Evolutionary conservation across 2,329 filamentous ascomycete species (phyloP), one percentile per base, ranked within the genome.

Genomic region (Fusarium protoensiforme): DNA sequence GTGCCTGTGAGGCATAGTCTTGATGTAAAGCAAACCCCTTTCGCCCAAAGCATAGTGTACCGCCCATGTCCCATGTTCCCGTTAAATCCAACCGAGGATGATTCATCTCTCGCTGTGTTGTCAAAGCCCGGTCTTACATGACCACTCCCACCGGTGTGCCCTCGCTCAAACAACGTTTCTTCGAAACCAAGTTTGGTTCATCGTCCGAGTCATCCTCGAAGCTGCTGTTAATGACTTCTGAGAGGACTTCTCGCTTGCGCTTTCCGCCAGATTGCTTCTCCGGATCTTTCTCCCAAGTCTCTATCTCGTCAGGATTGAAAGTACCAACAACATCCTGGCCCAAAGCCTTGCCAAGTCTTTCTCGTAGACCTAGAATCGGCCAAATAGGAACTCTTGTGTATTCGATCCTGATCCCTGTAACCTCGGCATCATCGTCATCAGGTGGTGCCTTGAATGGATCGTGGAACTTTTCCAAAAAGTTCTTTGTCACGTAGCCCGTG

Each of bases 361-460:
- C 88, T 67, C 86, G 85, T 8, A 91, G 82, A 5, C 88, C 88
- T 0, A 88, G 76, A 7, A 89, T 83, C 0, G 89, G 89, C 87
- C 87, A 90, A 29, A 87, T 82, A 0, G 86, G 85, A 2, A 90
- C 86, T 9, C 83, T 83, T 2, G 82, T 81, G 75, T 87, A 86
- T 36, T 85, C 81, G 22, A 90, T 86, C 38, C 80, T 80, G 67
- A 90, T 79, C 3, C 84, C 83, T 14, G 77, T 67, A 4, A 80
- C 56, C 16, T 78, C 74, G 6, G 76, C 75, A 3, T 71, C 74
- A 4, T 80, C 74, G 4, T 77, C 71, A 14, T 60, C 53, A 10
- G 63, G 29, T 1, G 84, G 84, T 2, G 82, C 81, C 61, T 82
- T 84, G 61, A 81, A 79, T 0, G 88, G 88, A 16, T 84, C 74